Conservation (phyloP, 2,329 filamentous ascomycete species). For the Talaromyces rugulosus region DNA sequence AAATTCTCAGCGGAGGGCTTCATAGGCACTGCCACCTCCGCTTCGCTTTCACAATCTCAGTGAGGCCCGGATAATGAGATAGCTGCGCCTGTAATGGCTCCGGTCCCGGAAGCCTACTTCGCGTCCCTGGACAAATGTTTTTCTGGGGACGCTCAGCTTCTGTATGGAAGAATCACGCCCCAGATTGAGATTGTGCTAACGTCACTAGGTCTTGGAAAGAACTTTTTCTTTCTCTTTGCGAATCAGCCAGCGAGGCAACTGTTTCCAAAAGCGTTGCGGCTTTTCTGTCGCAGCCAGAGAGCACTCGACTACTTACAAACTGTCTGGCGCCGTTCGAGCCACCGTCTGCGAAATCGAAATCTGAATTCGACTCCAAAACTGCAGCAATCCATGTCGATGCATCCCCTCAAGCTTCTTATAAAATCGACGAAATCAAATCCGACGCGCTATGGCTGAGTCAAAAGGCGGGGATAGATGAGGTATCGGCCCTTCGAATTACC, state of each 20-base stretch:
- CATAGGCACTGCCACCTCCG: conserved; percentile 3
- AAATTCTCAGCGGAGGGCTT: conserved; percentile 9
- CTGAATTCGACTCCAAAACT: conserved; percentile 76
- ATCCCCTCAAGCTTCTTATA: conserved; percentile 61
- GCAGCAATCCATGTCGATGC: conserved; percentile 80
- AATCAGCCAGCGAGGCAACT: conserved; percentile 38
- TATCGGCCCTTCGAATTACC: conserved; percentile 74
- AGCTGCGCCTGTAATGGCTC: conserved; percentile 57
- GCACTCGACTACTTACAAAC: conserved; percentile 63
- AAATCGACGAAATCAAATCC: conserved; percentile 74
- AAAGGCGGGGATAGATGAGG: conserved; percentile 71
- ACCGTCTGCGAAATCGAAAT: conserved; percentile 60
- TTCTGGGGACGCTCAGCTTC: conserved; percentile 70
- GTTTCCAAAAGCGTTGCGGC: conserved; percentile 56
- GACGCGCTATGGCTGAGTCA: conserved; percentile 84
- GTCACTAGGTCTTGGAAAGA: conserved; percentile 55
- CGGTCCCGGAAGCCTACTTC: conserved; percentile 70
- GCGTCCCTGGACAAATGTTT: conserved; percentile 83
- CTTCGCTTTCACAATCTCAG: neutral
- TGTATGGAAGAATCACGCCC: conserved; percentile 50
- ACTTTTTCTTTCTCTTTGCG: conserved; percentile 50
- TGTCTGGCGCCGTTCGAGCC: conserved; percentile 65
- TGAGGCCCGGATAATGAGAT: conserved; percentile 33
- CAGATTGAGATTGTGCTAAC: conserved; percentile 19
- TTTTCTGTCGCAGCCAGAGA: conserved; percentile 69